Percentiles rank a stretch among this genome's conserved stretches.
Evolutionary conservation across 2,329 filamentous ascomycete species (phyloP).

Genomic region (Parastagonospora nodorum): DNA sequence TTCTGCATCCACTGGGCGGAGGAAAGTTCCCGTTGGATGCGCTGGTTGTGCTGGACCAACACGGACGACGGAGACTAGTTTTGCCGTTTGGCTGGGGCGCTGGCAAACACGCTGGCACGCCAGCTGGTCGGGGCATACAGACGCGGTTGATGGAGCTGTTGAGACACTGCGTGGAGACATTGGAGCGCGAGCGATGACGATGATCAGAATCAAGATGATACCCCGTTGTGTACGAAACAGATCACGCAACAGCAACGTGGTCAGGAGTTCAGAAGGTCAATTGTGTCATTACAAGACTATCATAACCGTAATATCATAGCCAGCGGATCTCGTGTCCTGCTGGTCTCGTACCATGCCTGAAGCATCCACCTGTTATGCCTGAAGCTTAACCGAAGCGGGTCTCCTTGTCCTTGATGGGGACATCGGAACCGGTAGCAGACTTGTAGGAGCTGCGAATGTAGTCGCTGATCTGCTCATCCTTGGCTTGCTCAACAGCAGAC

Average conservation of each 20-base stretch:
- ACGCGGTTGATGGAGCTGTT: slow-evolving; percentile 34
- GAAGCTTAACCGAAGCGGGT: slow-evolving; percentile 27
- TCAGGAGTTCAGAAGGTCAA: not conserved
- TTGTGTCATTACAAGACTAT: slow-evolving; percentile 18
- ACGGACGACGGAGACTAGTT: slow-evolving; percentile 45
- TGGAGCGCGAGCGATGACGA: slow-evolving; percentile 19
- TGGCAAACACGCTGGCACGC: slow-evolving; percentile 40
- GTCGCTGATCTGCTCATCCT: slow-evolving; percentile 79
- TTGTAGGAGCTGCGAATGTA: slow-evolving; percentile 75
- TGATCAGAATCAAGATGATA: not conserved
- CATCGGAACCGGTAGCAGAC: slow-evolving; percentile 67
- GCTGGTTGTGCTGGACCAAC: slow-evolving; percentile 49
- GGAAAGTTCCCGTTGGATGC: slow-evolving; percentile 51
- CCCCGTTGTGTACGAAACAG: slow-evolving; percentile 29
- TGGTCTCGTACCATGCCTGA: slow-evolving; percentile 6
- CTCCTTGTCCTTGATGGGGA: slow-evolving; percentile 73
- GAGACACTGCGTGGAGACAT: slow-evolving; percentile 30
- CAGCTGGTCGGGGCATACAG: slow-evolving; percentile 38
- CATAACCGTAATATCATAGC: slow-evolving; percentile 14
- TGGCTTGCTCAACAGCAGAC: slow-evolving; percentile 76
- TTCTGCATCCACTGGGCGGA: slow-evolving; percentile 53
- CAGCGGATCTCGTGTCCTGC: slow-evolving; percentile 16
- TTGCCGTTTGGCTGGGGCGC: slow-evolving; percentile 54
- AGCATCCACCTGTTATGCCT: not conserved
- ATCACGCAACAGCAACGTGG: not conserved